These are phyloP conservation scores for Aspergillus pseudoterreus DNA, from an alignment of 2,329 filamentous ascomycete species.

Conservation along the genomic window DNA sequence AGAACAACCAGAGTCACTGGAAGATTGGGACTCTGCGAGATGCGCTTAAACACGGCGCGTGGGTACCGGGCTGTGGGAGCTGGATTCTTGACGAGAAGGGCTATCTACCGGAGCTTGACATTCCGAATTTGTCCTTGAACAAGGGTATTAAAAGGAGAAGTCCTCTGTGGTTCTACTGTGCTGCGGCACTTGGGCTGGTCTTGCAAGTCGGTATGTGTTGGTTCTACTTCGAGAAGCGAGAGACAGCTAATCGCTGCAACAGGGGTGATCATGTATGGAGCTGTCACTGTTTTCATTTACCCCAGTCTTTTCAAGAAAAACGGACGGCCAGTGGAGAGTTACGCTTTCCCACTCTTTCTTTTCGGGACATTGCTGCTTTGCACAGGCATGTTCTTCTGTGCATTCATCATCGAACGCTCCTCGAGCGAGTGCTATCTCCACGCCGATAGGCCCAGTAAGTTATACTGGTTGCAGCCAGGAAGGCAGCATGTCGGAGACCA, in stretches of 20 bases:
- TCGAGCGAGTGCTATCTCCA: constrained; percentile 25
- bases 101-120: constrained; percentile 23
- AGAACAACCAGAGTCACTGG: constrained; percentile 16
- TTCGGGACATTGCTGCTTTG: constrained; percentile 30
- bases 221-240: not conserved
- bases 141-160: constrained; percentile 29
- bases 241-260: not conserved
- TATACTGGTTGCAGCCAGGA: constrained; percentile 40
- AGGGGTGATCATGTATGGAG: constrained; percentile 28
- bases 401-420: constrained; percentile 31
- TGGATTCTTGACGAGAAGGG: constrained; percentile 9
- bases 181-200: constrained; percentile 22
- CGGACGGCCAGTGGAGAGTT: constrained; percentile 20
- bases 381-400: constrained; percentile 33
- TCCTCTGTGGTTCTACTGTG: constrained; percentile 27
- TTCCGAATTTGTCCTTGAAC: constrained; percentile 35
- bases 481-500: constrained; percentile 37
- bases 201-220: constrained; percentile 27
- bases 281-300: constrained; percentile 27
- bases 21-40: constrained; percentile 25
- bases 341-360: constrained; percentile 33
- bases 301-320: constrained; percentile 24
- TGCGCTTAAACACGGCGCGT: constrained; percentile 20
- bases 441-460: constrained; percentile 23
- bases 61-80: constrained; percentile 12